Evolutionary conservation across 163 green algal genomes (phyloP), one percentile per base, ranked within the genome.

Genomic region (Scenedesmus sp.): DNA sequence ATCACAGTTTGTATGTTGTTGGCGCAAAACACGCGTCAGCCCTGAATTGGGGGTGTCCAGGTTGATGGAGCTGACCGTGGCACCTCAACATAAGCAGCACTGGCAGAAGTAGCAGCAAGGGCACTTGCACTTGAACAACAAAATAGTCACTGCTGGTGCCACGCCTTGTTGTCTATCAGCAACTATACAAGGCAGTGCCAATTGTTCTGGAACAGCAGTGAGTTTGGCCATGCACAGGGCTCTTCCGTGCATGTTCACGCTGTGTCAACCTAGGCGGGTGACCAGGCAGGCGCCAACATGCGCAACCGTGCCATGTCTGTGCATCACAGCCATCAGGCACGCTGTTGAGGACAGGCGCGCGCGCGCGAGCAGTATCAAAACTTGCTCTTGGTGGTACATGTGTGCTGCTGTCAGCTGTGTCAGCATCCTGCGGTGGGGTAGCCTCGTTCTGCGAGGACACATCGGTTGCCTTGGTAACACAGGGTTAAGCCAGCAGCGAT

Each of bases 351-450:
- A n/a, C n/a, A n/a, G n/a, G n/a, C n/a, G n/a, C 12, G 24, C 4
- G 49, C n/a, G 49, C 40, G 24, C 2, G 3, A 85, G 79, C 46
- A 72, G 42, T 35, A 46, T 22, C 3, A 18, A 73, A 73, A 49
- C 16, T 33, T n/a, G 30, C 9, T 33, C 26, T 49, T 33, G 20
- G 30, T 9, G 1, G 46, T 73, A 44, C 46, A 51, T 73, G 40
- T n/a, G 35, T 26, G 44, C 18, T 40, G 35, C 30, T 10, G 30
- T 26, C 13, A 49, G n/a, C n/a, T 6, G 3, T 0, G 0, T 30
- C 13, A 26, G 81, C 81, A 86, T 86, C 46, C n/a, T 76, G 81
- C 80, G 59, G 80, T 85, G 80, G 80, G 80, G 80, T 46, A 85
- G 80, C 80, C 80, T 51, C 59, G 59, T 3, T 72, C 59, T 35